These are phyloP conservation scores for Cystobasidium onofrii DNA, from an alignment of 768 basidiomycete species.

Conservation along the genomic window DNA sequence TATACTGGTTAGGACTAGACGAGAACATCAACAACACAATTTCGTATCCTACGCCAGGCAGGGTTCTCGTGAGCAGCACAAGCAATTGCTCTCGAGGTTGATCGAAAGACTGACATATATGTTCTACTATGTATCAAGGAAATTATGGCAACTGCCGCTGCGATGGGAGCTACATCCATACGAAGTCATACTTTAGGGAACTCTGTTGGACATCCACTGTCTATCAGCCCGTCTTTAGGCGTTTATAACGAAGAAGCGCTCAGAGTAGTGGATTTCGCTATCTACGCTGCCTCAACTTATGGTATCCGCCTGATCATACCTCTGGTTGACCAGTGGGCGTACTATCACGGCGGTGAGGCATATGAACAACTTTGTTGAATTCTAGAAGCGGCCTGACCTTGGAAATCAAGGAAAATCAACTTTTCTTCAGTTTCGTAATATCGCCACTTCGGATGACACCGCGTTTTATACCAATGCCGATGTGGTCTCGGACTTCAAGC, in stretches of 20 bases:
- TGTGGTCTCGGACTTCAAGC: conserved; percentile 33
- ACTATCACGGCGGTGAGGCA: conserved; percentile 34
- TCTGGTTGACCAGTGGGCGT: conserved; percentile 35
- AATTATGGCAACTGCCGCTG: conserved; percentile 39
- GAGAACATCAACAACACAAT: conserved; percentile 39
- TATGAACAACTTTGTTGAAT: not conserved
- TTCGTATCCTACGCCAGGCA: conserved; percentile 32
- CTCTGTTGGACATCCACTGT: conserved; percentile 43
- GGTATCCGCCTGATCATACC: conserved; percentile 39
- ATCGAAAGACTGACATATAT: not conserved
- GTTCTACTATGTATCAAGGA: conserved; percentile 33
- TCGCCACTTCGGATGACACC: conserved; percentile 29
- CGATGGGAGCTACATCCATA: conserved; percentile 42
- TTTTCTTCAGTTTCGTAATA: conserved; percentile 39
- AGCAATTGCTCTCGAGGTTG: not conserved
- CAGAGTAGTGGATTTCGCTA: conserved; percentile 44
- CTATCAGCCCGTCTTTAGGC: conserved; percentile 43
- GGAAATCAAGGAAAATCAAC: conserved; percentile 33
- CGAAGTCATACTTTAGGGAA: conserved; percentile 45
- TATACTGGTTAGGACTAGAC: conserved; percentile 42
- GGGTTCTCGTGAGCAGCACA: conserved; percentile 3
- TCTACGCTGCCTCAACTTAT: conserved; percentile 37
- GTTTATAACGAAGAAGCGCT: conserved; percentile 43
- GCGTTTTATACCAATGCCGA: conserved; percentile 37
- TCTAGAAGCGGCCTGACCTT: not conserved